A percentile compares a stretch with the other conserved stretches of the same genome.
phyloP scores from a whole-genome alignment of 2,329 filamentous ascomycete genomes.

The Xylaria sp. region DNA sequence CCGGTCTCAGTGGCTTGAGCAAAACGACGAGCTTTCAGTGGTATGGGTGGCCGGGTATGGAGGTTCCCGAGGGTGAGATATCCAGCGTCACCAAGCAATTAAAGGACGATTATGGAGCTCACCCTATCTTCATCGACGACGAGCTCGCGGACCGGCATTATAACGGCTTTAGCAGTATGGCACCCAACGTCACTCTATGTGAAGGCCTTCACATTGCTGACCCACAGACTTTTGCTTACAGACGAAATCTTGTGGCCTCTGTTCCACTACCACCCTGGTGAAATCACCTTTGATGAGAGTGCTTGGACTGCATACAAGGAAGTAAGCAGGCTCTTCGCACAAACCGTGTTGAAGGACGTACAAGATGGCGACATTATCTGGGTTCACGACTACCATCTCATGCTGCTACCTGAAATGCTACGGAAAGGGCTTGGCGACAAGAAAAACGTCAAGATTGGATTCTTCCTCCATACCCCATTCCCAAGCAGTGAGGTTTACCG shows the following conservation, averaged over 20 bases:
- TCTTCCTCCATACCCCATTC: conserved; percentile 97
- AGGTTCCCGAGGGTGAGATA: conserved; percentile 85
- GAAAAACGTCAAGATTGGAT: conserved; percentile 95
- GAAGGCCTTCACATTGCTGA: conserved; percentile 8
- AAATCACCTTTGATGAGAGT: conserved; percentile 96
- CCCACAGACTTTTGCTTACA: conserved; percentile 43
- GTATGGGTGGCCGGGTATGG: conserved; percentile 97
- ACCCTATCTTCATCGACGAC: conserved; percentile 92
- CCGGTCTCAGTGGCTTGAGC: conserved; percentile 85
- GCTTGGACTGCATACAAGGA: conserved; percentile 93
- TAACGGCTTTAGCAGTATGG: conserved; percentile 94
- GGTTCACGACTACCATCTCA: conserved; percentile 98
- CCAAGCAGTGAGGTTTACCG: conserved; percentile 97
- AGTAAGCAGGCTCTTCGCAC: conserved; percentile 90
- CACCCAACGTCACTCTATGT: background rate
- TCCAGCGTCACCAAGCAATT: conserved; percentile 75
- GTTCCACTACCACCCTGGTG: conserved; percentile 97
- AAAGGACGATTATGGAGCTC: conserved; percentile 85
- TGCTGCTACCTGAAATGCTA: conserved; percentile 95
- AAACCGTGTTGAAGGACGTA: conserved; percentile 84
- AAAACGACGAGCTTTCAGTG: conserved; percentile 96
- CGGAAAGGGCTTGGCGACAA: conserved; percentile 82
- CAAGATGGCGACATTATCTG: conserved; percentile 94
- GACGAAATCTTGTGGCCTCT: conserved; percentile 98
- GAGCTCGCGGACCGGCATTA: conserved; percentile 95